Evolutionary conservation across 2,329 filamentous ascomycete species (phyloP).

Genomic region (Plenodomus lindquistii): DNA sequence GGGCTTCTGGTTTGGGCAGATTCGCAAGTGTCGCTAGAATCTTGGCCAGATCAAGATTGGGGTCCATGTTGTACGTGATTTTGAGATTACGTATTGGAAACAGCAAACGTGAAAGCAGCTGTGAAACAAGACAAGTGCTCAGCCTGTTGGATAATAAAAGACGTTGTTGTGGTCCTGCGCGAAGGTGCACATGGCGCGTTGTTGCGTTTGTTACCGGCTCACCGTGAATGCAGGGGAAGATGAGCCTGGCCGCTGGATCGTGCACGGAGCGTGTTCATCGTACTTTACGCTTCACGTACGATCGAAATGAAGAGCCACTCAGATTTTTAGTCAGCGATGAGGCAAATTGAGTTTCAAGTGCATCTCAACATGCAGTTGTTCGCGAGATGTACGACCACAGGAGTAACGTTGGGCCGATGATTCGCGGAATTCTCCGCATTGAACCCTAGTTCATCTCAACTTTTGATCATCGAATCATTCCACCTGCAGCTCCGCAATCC

Average conservation of each 20-base stretch:
- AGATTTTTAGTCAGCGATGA: neutral
- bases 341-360: neutral
- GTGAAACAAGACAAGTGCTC: neutral
- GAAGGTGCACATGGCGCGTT: slow-evolving; percentile 14
- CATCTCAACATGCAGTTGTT: neutral
- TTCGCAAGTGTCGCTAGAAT: slow-evolving; percentile 42
- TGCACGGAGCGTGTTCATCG: slow-evolving; percentile 2
- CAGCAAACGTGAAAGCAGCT: neutral
- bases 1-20: slow-evolving; percentile 23
- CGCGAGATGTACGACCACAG: slow-evolving; percentile 4
- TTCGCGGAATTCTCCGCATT: slow-evolving; percentile 37
- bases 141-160: neutral
- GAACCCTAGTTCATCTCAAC: slow-evolving; percentile 28
- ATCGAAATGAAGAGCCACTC: neutral
- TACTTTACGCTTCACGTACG: neutral
- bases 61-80: neutral
- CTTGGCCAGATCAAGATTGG: slow-evolving; percentile 36
- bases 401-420: slow-evolving; percentile 13
- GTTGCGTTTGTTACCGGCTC: slow-evolving; percentile 7
- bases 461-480: slow-evolving; percentile 39
- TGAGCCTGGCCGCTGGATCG: neutral
- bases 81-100: neutral
- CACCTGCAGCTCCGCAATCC: slow-evolving; percentile 26
- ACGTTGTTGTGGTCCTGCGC: neutral
- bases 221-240: slow-evolving; percentile 9